Evolutionary conservation across 164 flowering plant genomes (phyloP), one percentile per base, ranked within the genome.

Genomic region (Sedum album): DNA sequence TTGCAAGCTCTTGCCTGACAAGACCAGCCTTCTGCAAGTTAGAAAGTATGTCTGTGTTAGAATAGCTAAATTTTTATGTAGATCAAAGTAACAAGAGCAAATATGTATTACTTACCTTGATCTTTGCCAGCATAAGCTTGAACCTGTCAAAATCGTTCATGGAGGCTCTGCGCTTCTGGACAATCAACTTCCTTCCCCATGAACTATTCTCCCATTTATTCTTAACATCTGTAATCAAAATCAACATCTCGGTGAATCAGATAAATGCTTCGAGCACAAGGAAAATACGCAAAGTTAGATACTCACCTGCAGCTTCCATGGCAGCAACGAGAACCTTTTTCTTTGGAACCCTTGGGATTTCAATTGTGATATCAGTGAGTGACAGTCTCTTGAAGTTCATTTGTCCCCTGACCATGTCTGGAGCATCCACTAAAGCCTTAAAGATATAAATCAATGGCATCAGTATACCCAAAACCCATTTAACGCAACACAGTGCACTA

Each of bases 311-410:
- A 73, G 86, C 88, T 71, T 87, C 91, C 96, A 92, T 88, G 31
- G 97, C 97, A 41, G 79, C 86, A 68, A 89, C 72, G 31, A 92
- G 75, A 38, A 79, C 66, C 79, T 91, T 92, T 88, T 90, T 92
- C 71, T 81, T 85, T 0, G 97, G 97, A 15, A 83, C 77, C 62
- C 89, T 79, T 25, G 74, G 77, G 66, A 92, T 92, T 64, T 92
- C 96, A 80, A 92, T 84, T 67, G 82, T 92, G 74, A 92, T 87
- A 62, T 92, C 96, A 0, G 98, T 90, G 13, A 92, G 79, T 0
- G 93, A 78, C 31, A 92, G 93, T 80, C 98, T 88, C 86, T 92
- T 92, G 73, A 92, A 86, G 71, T 92, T 92, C 90, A 92, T 88
- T 67, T 89, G 94, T 69, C 86, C 68, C 70, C 97, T 80, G 60